Conservation (phyloP, 306 rosid species). For the Bauhinia variegata region DNA sequence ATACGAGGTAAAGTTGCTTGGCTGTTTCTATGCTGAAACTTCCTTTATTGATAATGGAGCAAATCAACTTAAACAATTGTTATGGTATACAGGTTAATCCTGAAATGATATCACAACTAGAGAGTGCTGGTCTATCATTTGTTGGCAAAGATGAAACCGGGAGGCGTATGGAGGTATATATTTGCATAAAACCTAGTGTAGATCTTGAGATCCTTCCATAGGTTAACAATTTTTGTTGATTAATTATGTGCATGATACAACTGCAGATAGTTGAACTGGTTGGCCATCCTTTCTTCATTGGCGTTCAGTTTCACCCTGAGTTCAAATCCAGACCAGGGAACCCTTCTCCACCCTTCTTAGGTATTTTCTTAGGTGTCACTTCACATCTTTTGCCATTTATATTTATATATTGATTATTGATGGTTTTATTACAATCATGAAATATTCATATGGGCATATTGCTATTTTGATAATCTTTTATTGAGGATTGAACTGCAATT, state of each 20-base stretch:
- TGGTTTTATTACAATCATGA: neutral
- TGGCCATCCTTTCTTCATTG: slow-evolving; percentile 77
- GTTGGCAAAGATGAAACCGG: slow-evolving; percentile 85
- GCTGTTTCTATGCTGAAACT: neutral
- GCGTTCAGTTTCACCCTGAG: slow-evolving; percentile 92
- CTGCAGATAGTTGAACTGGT: slow-evolving; percentile 81
- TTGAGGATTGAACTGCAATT: neutral
- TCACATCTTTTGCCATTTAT: neutral
- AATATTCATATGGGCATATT: neutral
- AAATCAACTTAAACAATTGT: slow-evolving; percentile 5
- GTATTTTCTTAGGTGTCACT: slow-evolving; percentile 39
- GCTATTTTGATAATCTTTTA: neutral
- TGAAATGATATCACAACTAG: slow-evolving; percentile 74
- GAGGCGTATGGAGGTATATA: slow-evolving; percentile 75
- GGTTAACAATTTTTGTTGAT: slow-evolving; percentile 9
- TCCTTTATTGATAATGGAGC: slow-evolving; percentile 4
- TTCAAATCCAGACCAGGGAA: slow-evolving; percentile 89
- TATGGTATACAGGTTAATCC: slow-evolving; percentile 73
- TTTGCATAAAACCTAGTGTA: slow-evolving; percentile 5
- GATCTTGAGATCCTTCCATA: slow-evolving; percentile 2
- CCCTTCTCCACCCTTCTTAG: slow-evolving; percentile 77
- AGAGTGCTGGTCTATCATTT: slow-evolving; percentile 77
- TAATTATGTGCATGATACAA: slow-evolving; percentile 22
- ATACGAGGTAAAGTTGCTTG: slow-evolving; percentile 65
- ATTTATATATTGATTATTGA: neutral